These are phyloP conservation scores for Colletotrichum abscissum DNA, from an alignment of 2,329 filamentous ascomycete species.

Conservation along the genomic window DNA sequence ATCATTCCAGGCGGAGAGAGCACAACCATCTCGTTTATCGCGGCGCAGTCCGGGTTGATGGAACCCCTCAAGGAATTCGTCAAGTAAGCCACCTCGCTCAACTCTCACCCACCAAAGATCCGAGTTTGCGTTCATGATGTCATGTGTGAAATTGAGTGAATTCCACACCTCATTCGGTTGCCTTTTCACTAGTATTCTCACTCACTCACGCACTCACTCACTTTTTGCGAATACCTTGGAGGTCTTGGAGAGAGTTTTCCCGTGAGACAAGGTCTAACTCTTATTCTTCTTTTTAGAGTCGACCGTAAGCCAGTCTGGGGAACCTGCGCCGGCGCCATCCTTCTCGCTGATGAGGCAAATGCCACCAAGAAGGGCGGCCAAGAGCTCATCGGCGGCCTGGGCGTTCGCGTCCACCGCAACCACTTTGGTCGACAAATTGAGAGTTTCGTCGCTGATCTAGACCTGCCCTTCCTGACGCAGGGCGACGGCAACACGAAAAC, in stretches of 20 bases:
- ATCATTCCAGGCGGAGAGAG: constrained; percentile 96
- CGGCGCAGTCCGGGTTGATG: constrained; percentile 81
- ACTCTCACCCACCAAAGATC: neutral
- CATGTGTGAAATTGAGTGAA: constrained; percentile 8
- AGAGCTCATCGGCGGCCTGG: constrained; percentile 90
- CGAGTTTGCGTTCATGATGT: neutral
- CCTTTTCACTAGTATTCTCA: neutral
- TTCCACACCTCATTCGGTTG: neutral
- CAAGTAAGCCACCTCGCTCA: constrained; percentile 68
- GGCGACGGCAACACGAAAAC: constrained; percentile 39
- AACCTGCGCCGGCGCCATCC: constrained; percentile 93
- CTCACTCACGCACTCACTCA: neutral
- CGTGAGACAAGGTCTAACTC: neutral
- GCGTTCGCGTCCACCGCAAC: constrained; percentile 91
- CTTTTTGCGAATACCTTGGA: neutral
- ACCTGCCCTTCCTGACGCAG: constrained; percentile 75
- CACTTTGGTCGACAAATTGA: constrained; percentile 95
- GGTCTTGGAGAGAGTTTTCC: neutral
- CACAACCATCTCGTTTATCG: constrained; percentile 91
- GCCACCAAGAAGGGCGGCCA: constrained; percentile 91
- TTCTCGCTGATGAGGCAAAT: constrained; percentile 89
- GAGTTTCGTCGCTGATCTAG: constrained; percentile 83
- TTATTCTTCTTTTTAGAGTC: constrained; percentile 61
- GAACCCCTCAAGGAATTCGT: constrained; percentile 91
- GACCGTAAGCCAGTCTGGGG: constrained; percentile 90